Conservation (phyloP, 176 grass and related monocot genomes). For the Dactylis glomerata region DNA sequence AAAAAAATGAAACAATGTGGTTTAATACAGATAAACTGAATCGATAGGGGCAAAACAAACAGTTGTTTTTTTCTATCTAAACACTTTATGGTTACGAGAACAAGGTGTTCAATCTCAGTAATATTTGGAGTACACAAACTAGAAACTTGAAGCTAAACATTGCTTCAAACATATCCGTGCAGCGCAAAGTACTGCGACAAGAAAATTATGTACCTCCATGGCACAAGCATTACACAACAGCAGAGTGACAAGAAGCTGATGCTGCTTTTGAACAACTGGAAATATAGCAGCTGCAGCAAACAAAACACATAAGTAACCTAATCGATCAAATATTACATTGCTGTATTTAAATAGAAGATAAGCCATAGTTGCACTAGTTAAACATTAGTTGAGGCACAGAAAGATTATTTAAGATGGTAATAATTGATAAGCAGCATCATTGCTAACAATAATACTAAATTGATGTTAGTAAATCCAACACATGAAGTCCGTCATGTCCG, state of each 20-base stretch:
- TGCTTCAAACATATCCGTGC: not conserved
- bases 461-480: not conserved
- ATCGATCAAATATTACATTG: not conserved
- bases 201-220: conserved; percentile 75
- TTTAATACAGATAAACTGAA: not conserved
- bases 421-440: conserved; percentile 2
- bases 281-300: conserved; percentile 73
- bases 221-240: conserved; percentile 83
- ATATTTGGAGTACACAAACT: not conserved
- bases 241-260: conserved; percentile 97
- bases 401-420: not conserved
- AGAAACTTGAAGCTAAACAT: not conserved
- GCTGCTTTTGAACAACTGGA: conserved; percentile 97
- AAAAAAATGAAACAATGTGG: not conserved
- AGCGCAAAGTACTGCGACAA: not conserved
- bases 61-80: not conserved
- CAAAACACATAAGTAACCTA: conserved; percentile 3
- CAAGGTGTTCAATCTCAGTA: not conserved
- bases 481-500: not conserved
- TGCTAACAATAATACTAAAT: not conserved
- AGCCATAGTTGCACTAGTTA: not conserved
- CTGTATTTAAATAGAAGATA: not conserved
- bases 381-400: not conserved
- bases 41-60: not conserved
- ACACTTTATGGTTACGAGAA: not conserved